A percentile compares a stretch with the other conserved stretches of the same genome.
Evolutionary conservation across 176 grass and related monocot genomes (phyloP).

Genomic region (Oryza longistaminata): DNA sequence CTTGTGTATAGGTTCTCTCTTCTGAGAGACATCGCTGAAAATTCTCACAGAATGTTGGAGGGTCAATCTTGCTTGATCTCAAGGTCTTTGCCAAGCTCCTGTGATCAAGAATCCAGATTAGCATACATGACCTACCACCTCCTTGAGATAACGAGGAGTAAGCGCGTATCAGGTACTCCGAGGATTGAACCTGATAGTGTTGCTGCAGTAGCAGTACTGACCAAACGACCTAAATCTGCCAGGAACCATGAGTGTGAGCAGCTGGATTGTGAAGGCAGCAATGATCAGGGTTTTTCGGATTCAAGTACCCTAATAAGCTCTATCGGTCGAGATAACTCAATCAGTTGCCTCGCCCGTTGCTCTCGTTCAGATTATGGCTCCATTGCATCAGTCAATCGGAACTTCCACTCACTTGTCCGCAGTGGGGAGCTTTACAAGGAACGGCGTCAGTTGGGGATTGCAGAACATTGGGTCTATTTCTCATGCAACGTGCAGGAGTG

Average conservation of each 20-base stretch:
- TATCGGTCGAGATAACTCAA: constrained; percentile 83
- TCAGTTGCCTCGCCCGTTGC: constrained; percentile 74
- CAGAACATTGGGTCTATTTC: constrained; percentile 97
- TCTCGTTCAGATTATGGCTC: constrained; percentile 84
- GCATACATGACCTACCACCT: constrained; percentile 89
- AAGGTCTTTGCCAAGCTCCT: constrained; percentile 62
- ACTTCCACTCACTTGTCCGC: constrained; percentile 66
- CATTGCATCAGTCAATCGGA: constrained; percentile 65
- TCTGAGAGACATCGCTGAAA: constrained; percentile 13
- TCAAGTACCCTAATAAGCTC: constrained; percentile 74
- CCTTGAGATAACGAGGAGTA: constrained; percentile 75
- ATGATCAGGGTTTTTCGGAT: constrained; percentile 47
- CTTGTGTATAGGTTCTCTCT: constrained; percentile 33
- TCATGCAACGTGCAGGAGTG: constrained; percentile 89
- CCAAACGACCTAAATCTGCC: constrained; percentile 41
- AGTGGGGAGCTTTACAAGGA: constrained; percentile 76
- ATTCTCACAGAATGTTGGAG: constrained; percentile 71
- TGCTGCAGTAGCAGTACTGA: constrained; percentile 14
- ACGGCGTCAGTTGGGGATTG: constrained; percentile 63
- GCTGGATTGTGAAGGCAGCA: constrained; percentile 50
- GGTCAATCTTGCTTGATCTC: constrained; percentile 82
- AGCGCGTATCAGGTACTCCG: constrained; percentile 40
- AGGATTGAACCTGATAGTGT: constrained; percentile 32
- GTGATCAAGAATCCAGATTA: constrained; percentile 74
- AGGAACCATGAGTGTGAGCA: constrained; percentile 2